A percentile compares a stretch with the other conserved stretches of the same genome.
phyloP scores from a whole-genome alignment of 148 eudicot genomes.

The Rheum nobile region DNA sequence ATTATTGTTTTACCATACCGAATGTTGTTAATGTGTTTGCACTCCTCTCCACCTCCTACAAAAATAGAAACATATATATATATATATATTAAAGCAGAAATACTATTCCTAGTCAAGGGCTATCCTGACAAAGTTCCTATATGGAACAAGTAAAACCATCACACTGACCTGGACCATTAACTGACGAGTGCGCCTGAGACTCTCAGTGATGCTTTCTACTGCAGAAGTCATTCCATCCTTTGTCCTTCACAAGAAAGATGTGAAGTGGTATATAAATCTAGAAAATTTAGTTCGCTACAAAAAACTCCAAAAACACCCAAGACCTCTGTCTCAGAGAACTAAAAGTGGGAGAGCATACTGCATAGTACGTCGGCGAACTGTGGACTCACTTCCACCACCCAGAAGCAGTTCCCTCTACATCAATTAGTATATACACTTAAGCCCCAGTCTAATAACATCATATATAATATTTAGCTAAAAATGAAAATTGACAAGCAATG shows the following conservation, averaged over 20 bases:
- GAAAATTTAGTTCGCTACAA: not conserved
- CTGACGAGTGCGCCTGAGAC: constrained; percentile 88
- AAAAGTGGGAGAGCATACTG: constrained; percentile 46
- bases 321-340: no score
- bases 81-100: not conserved
- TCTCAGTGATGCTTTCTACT: constrained; percentile 92
- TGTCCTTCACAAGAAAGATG: constrained; percentile 29
- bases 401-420: constrained; percentile 81
- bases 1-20: constrained; percentile 33
- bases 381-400: constrained; percentile 93
- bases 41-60: constrained; percentile 88
- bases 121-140: no score
- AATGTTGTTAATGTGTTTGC: constrained; percentile 62
- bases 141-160: no score
- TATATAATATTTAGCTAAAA: constrained; percentile 54
- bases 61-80: not conserved
- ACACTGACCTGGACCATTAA: constrained; percentile 84
- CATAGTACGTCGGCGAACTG: constrained; percentile 70
- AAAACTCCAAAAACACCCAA: not conserved
- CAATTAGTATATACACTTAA: constrained; percentile 14
- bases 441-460: constrained; percentile 25
- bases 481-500: not conserved
- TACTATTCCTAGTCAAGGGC: no score
- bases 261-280: not conserved
- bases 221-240: constrained; percentile 95